Evolutionary conservation across 257 asterid species (phyloP), one percentile per base, ranked within the genome.

Genomic region (Plantago elongata): DNA sequence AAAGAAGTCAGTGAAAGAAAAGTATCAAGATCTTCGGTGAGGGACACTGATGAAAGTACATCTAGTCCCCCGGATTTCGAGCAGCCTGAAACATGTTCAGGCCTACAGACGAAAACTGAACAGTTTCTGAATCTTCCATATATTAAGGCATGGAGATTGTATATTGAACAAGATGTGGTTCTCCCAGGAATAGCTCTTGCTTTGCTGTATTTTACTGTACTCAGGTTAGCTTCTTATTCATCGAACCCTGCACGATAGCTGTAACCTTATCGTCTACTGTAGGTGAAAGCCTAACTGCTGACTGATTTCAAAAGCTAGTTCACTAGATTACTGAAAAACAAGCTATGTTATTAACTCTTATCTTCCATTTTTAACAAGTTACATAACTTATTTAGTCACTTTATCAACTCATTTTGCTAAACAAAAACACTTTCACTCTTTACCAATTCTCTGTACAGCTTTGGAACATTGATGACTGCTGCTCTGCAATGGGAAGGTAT

Each of bases 401-500:
- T 34, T 34, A 34, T 34, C 8, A 34, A 3, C 40, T 34, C 40
- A 6, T 3, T 34, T 34, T 34, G 40, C 40, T 34, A 34, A 34
- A 34, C 40, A 34, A 34, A 34, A 7, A 0, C 40, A 34, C 0
- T 34, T 22, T 22, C 27, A 22, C 27, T 22, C 45, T 38, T 46
- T 30, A 70, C 50, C 12, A 5, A 34, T 51, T 60, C 65, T 38
- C 18, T 37, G 50, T 64, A 61, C 78, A 92, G 99, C 84, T 92
- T 92, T 59, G 96, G 99, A 49, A 79, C 97, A 9, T 73, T 92
- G 62, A 92, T 92, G 99, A 92, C 96, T 4, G 99, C 99, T 51
- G 57, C 86, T 9, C 75, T 92, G 47, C 88, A 84, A 73, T 92
- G 97, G 99, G 81, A 89, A 74, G 96, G 97, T 43, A 75, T 92